Evolutionary conservation across 139 green algal genomes (phyloP).

Genomic region (Chlamydomonas sp.): DNA sequence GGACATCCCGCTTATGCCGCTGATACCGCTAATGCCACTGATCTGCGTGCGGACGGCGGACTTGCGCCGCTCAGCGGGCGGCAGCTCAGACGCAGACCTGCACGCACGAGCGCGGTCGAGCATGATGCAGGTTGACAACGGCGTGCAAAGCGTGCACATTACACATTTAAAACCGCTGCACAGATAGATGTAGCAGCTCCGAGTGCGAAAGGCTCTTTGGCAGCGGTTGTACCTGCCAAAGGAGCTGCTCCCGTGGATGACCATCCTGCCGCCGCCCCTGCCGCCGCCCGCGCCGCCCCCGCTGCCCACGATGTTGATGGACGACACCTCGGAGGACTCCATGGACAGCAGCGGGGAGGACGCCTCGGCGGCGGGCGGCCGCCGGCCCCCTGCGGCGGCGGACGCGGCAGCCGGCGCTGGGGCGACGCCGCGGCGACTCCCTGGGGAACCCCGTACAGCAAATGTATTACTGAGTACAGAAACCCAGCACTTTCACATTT

Average conservation of each 20-base stretch:
- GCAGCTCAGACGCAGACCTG: constrained; percentile 13
- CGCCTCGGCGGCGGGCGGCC: background rate
- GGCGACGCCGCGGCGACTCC: background rate
- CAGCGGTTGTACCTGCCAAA: background rate
- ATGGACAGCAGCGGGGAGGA: constrained; percentile 5
- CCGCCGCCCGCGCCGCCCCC: background rate
- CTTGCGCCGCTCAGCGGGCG: constrained; percentile 3
- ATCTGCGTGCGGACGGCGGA: background rate
- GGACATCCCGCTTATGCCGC: no score
- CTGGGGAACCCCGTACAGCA: background rate
- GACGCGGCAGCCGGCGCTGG: no score
- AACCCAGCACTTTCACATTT: no score
- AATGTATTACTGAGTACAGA: no score
- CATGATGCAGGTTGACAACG: background rate
- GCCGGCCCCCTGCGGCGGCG: background rate
- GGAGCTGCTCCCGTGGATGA: background rate
- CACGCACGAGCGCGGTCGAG: background rate
- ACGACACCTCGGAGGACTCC: background rate
- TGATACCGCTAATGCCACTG: background rate
- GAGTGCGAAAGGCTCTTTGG: no score
- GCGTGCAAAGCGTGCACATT: background rate
- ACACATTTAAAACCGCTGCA: no score
- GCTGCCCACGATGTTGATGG: constrained; percentile 29
- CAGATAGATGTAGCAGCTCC: no score
- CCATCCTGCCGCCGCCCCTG: background rate